These are phyloP conservation scores for Trametes maxima DNA, from an alignment of 768 basidiomycete species.

Conservation along the genomic window DNA sequence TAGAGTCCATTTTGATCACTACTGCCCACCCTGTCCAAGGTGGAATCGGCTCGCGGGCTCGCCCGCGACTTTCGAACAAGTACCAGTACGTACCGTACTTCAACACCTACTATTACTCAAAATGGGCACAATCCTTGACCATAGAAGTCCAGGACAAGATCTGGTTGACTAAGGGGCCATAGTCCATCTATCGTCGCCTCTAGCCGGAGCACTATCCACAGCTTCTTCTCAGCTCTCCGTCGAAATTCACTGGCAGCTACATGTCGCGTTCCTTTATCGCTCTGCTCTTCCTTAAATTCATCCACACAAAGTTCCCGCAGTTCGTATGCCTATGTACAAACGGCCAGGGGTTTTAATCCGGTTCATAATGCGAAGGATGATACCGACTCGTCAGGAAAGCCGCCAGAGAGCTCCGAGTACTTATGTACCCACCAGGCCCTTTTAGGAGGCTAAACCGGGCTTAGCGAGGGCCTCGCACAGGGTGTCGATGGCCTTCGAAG, in stretches of 20 bases:
- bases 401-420: slow-evolving; percentile 17
- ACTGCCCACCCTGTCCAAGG: no score
- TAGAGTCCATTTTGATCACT: no score
- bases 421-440: slow-evolving; percentile 21
- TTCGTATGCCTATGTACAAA: background rate
- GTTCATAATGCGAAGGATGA: background rate
- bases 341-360: background rate
- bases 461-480: slow-evolving; percentile 31
- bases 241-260: slow-evolving; percentile 11
- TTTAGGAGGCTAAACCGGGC: slow-evolving; percentile 26
- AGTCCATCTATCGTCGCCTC: background rate
- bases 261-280: slow-evolving; percentile 9
- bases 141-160: no score
- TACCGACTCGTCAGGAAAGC: slow-evolving; percentile 15
- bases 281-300: slow-evolving; percentile 1
- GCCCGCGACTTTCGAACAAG: no score
- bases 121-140: no score
- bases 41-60: no score
- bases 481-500: slow-evolving; percentile 30
- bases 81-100: no score
- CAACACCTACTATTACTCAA: no score
- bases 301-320: slow-evolving; percentile 4
- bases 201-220: slow-evolving; percentile 2
- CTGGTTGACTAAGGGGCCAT: no score
- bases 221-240: slow-evolving; percentile 8